These are phyloP conservation scores for Amanita jacksonii DNA, from an alignment of 768 basidiomycete species.

Conservation along the genomic window DNA sequence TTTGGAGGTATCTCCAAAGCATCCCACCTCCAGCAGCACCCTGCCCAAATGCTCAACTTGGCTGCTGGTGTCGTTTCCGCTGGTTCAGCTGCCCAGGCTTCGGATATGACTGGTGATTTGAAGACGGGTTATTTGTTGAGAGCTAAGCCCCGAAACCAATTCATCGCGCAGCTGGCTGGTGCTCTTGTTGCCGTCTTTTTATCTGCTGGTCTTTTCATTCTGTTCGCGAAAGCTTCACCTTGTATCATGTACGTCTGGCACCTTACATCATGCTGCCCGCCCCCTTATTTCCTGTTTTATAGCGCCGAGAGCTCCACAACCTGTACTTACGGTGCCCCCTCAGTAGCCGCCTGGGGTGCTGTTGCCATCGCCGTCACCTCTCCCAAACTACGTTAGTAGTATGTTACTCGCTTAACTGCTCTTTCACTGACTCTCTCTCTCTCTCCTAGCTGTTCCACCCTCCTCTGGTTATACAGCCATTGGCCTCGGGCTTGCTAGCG, in stretches of 20 bases:
- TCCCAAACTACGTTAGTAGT: conserved; percentile 34
- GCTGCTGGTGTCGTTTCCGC: conserved; percentile 44
- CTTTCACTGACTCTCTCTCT: background rate
- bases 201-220: conserved; percentile 45
- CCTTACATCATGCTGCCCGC: background rate
- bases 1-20: conserved; percentile 55
- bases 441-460: conserved; percentile 33
- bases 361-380: conserved; percentile 42
- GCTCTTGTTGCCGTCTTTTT: conserved; percentile 53
- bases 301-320: too few species aligned
- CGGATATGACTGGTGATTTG: conserved; percentile 60
- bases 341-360: conserved; percentile 47
- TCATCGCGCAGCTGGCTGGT: conserved; percentile 49
- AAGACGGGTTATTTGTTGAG: conserved; percentile 64
- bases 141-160: conserved; percentile 54
- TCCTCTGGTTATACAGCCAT: conserved; percentile 53
- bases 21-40: conserved; percentile 20
- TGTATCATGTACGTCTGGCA: conserved; percentile 39
- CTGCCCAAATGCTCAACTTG: conserved; percentile 40
- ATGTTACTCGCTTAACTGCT: background rate
- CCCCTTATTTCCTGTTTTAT: too few species aligned
- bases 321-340: conserved; percentile 49
- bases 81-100: conserved; percentile 45
- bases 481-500: conserved; percentile 35
- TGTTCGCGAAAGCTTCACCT: conserved; percentile 53